A percentile compares a stretch with the other conserved stretches of the same genome.
phyloP scores from a whole-genome alignment of 2,329 filamentous ascomycete genomes.

The Cladosporium oxysporum region DNA sequence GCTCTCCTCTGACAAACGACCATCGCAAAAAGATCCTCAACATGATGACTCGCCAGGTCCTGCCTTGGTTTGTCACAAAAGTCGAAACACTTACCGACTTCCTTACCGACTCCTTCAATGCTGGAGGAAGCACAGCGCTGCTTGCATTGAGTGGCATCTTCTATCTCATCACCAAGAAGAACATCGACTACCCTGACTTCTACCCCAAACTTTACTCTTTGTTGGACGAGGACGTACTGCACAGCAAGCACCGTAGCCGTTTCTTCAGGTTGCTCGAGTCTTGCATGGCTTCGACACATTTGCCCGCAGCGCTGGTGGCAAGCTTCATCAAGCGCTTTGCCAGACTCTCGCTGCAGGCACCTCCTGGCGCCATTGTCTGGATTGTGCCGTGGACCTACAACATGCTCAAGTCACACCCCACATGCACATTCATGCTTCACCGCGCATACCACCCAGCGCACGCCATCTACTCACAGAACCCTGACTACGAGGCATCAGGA shows the following conservation, averaged over 20 bases:
- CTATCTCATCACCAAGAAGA: constrained; percentile 89
- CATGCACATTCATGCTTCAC: constrained; percentile 95
- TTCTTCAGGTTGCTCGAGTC: constrained; percentile 92
- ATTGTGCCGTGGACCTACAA: constrained; percentile 96
- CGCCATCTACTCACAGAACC: constrained; percentile 30
- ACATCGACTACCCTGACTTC: constrained; percentile 83
- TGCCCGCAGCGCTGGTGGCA: constrained; percentile 85
- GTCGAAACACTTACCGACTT: constrained; percentile 94
- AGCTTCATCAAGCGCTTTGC: constrained; percentile 96
- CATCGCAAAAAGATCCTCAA: constrained; percentile 79
- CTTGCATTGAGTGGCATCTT: constrained; percentile 91
- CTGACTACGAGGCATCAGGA: constrained; percentile 54
- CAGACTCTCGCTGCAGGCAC: constrained; percentile 79
- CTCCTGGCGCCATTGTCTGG: constrained; percentile 84
- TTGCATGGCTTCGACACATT: constrained; percentile 87
- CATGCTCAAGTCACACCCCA: constrained; percentile 82
- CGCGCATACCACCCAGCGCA: constrained; percentile 52
- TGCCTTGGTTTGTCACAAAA: constrained; percentile 79
- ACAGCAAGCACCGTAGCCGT: constrained; percentile 89
- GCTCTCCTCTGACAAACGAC: constrained; percentile 64
- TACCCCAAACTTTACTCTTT: constrained; percentile 93
- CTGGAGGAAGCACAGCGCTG: constrained; percentile 82
- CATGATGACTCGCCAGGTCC: constrained; percentile 74
- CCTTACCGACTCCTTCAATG: constrained; percentile 87
- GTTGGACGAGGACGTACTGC: constrained; percentile 79